These are phyloP conservation scores for Penicillium roqueforti DNA, from an alignment of 495 filamentous ascomycete species.

Conservation along the genomic window DNA sequence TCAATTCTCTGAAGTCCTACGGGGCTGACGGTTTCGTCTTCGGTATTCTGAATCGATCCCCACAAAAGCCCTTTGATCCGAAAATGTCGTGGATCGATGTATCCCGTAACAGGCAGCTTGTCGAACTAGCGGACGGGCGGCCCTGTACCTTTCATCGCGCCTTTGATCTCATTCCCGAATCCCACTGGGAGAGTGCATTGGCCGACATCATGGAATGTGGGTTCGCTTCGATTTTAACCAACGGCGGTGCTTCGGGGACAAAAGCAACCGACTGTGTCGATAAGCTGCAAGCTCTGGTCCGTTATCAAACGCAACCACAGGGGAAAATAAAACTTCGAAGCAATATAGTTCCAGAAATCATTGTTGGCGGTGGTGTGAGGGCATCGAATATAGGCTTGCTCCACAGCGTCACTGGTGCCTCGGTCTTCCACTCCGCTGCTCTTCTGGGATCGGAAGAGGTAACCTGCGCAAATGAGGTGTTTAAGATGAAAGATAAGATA, in stretches of 20 bases:
- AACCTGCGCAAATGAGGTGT: conserved; percentile 1
- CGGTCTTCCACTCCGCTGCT: conserved; percentile 41
- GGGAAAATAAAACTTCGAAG: no score
- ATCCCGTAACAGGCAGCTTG: conserved; percentile 33
- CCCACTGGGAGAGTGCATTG: conserved; percentile 25
- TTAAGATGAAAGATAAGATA: background rate
- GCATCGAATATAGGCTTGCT: conserved; percentile 31
- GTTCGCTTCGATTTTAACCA: conserved; percentile 46
- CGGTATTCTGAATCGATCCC: conserved; percentile 32
- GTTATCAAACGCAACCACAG: background rate
- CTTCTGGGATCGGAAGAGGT: conserved; percentile 4
- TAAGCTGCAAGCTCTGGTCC: conserved; percentile 8
- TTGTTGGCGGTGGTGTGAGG: conserved; percentile 42
- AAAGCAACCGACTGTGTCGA: conserved; percentile 19
- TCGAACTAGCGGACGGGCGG: conserved; percentile 32
- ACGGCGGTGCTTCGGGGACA: conserved; percentile 34
- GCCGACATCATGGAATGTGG: conserved; percentile 37
- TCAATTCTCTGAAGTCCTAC: conserved; percentile 26
- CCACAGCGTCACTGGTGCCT: conserved; percentile 19
- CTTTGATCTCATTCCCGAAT: conserved; percentile 41
- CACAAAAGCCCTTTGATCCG: background rate
- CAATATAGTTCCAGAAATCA: conserved; percentile 17
- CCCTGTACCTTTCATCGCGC: conserved; percentile 55
- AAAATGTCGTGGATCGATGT: conserved; percentile 29
- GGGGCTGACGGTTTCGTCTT: conserved; percentile 51